phyloP scores from a whole-genome alignment of 2,329 filamentous ascomycete species.

The Trichoderma sp. region DNA sequence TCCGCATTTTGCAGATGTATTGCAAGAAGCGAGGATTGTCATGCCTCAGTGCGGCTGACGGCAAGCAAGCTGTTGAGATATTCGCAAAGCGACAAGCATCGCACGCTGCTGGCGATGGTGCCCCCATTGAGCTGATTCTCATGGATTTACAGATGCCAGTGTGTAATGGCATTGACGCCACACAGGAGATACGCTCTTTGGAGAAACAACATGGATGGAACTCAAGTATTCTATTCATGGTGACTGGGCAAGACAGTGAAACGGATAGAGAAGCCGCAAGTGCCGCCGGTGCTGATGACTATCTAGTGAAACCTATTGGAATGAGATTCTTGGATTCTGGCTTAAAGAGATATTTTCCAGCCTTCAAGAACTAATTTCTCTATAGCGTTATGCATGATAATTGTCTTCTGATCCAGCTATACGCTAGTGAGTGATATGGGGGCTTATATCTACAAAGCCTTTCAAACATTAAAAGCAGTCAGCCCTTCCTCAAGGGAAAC shows the following conservation, averaged over 20 bases:
- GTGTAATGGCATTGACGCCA: conserved; percentile 1
- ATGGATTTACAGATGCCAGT: conserved; percentile 10
- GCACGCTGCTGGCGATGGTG: background rate
- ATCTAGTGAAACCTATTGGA: background rate
- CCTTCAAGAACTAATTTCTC: background rate
- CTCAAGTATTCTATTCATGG: background rate
- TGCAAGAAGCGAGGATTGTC: conserved; percentile 8
- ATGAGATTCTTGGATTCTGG: background rate
- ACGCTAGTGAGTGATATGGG: background rate
- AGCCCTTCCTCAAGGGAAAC: background rate
- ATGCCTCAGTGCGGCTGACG: background rate
- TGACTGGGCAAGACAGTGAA: background rate
- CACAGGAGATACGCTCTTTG: background rate
- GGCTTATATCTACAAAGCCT: background rate
- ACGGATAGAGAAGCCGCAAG: background rate
- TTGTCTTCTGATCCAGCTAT: background rate
- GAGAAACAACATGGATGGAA: background rate
- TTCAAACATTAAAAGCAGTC: background rate
- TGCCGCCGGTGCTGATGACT: background rate
- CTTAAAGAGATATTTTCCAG: background rate
- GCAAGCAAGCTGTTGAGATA: background rate
- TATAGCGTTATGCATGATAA: background rate
- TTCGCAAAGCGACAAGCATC: background rate
- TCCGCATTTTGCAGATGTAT: conserved; percentile 15
- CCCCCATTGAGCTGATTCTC: background rate